Evolutionary conservation across 345 rosid species (phyloP).

Genomic region (Citrus glauca): DNA sequence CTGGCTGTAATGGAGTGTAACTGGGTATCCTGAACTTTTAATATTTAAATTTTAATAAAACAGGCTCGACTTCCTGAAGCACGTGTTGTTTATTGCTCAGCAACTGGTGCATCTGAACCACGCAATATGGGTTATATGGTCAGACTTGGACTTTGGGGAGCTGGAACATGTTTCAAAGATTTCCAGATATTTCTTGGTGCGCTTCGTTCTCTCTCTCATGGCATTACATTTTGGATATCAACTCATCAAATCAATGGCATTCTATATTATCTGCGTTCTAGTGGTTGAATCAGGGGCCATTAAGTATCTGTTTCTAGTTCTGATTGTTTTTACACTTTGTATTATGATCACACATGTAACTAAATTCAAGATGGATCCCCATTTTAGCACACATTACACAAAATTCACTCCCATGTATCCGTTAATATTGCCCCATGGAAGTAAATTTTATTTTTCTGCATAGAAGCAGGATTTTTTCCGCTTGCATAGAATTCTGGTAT

Average conservation of each 20-base stretch:
- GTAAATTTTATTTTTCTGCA: background rate
- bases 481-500: background rate
- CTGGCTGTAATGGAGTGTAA: background rate
- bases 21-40: conserved; percentile 12
- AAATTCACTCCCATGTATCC: background rate
- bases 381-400: background rate
- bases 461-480: background rate
- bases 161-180: conserved; percentile 77
- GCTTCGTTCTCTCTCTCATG: background rate
- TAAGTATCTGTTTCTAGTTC: background rate
- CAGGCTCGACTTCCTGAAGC: conserved; percentile 97
- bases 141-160: conserved; percentile 99
- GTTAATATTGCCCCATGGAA: background rate
- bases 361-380: background rate
- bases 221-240: background rate
- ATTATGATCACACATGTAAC: background rate
- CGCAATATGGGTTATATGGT: conserved; percentile 99
- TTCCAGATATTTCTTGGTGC: conserved; percentile 75
- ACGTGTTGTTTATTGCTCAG: conserved; percentile 96
- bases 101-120: conserved; percentile 99
- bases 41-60: conserved; percentile 26
- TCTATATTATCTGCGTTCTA: background rate
- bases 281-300: background rate
- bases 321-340: background rate
- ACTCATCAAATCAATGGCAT: background rate